A percentile compares a stretch with the other conserved stretches of the same genome.
Evolutionary conservation across 2,329 filamentous ascomycete genomes (phyloP).

Genomic region (Epicoccum nigrum): DNA sequence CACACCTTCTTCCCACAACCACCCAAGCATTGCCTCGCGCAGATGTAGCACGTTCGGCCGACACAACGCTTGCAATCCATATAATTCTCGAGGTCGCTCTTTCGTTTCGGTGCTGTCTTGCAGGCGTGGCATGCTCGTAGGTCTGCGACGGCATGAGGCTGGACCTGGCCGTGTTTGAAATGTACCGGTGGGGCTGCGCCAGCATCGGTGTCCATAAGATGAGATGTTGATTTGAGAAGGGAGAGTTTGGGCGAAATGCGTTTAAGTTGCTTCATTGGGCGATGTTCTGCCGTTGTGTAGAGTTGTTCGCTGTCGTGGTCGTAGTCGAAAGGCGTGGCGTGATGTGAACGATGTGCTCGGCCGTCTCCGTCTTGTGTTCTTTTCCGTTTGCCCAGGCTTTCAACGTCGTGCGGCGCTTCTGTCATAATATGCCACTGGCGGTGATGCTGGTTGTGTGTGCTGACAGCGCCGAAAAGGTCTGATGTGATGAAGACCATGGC

Average conservation of each 20-base stretch:
- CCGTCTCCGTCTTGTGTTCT: slow-evolving; percentile 22
- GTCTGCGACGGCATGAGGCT: slow-evolving; percentile 24
- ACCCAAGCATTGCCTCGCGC: slow-evolving; percentile 67
- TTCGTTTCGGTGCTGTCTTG: slow-evolving; percentile 68
- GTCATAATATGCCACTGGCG: slow-evolving; percentile 29
- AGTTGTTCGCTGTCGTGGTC: slow-evolving; percentile 24
- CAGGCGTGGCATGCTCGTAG: slow-evolving; percentile 69
- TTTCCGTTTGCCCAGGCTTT: slow-evolving; percentile 42
- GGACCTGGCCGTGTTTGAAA: neutral
- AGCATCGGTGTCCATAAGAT: slow-evolving; percentile 41
- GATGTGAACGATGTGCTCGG: slow-evolving; percentile 3
- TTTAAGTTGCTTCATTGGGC: slow-evolving; percentile 42
- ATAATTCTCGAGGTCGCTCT: slow-evolving; percentile 69
- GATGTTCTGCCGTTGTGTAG: slow-evolving; percentile 27
- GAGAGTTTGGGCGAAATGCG: slow-evolving; percentile 30
- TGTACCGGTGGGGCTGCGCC: slow-evolving; percentile 1
- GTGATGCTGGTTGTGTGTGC: slow-evolving; percentile 15
- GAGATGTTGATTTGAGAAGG: slow-evolving; percentile 37
- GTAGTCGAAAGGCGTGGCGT: slow-evolving; percentile 15
- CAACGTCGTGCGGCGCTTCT: slow-evolving; percentile 22
- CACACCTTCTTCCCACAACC: slow-evolving; percentile 61
- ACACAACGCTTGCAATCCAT: slow-evolving; percentile 68
- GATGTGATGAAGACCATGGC: slow-evolving; percentile 47
- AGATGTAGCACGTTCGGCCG: slow-evolving; percentile 71
- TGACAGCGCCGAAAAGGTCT: slow-evolving; percentile 39